A percentile compares a stretch with the other conserved stretches of the same genome.
phyloP scores from a whole-genome alignment of 2,329 filamentous ascomycete species.

The Orbilia blumenaviensis region DNA sequence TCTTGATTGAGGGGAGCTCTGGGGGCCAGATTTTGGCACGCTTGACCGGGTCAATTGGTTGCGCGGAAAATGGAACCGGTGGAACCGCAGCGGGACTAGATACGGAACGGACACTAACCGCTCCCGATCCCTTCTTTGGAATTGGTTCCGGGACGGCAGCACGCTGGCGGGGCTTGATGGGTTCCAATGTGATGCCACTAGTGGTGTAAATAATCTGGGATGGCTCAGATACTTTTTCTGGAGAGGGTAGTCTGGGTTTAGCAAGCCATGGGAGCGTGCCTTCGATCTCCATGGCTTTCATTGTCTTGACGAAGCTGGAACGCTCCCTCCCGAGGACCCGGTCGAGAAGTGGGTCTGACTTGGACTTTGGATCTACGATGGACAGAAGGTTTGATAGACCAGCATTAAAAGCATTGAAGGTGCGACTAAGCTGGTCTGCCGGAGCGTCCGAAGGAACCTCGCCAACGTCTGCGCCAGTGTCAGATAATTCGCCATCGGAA shows the following conservation, averaged over 20 bases:
- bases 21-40: conserved; percentile 56
- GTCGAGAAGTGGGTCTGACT: conserved; percentile 40
- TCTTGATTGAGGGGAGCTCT: conserved; percentile 55
- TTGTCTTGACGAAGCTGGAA: conserved; percentile 59
- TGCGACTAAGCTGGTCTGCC: conserved; percentile 35
- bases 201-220: conserved; percentile 39
- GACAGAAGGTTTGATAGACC: conserved; percentile 55
- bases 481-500: conserved; percentile 47
- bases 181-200: conserved; percentile 24
- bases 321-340: conserved; percentile 53
- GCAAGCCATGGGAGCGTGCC: conserved; percentile 57
- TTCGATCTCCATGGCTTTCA: conserved; percentile 66
- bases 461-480: conserved; percentile 52
- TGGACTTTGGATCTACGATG: conserved; percentile 19
- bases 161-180: conserved; percentile 17
- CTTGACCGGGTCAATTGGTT: conserved; percentile 33
- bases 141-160: not conserved
- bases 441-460: conserved; percentile 30
- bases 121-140: conserved; percentile 37
- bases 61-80: conserved; percentile 44
- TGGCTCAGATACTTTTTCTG: conserved; percentile 1
- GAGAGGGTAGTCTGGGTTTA: conserved; percentile 4
- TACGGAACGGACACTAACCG: conserved; percentile 35
- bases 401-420: conserved; percentile 54
- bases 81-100: conserved; percentile 36